Conservation (phyloP, 2,329 filamentous ascomycete genomes). For the Nemania sp. region DNA sequence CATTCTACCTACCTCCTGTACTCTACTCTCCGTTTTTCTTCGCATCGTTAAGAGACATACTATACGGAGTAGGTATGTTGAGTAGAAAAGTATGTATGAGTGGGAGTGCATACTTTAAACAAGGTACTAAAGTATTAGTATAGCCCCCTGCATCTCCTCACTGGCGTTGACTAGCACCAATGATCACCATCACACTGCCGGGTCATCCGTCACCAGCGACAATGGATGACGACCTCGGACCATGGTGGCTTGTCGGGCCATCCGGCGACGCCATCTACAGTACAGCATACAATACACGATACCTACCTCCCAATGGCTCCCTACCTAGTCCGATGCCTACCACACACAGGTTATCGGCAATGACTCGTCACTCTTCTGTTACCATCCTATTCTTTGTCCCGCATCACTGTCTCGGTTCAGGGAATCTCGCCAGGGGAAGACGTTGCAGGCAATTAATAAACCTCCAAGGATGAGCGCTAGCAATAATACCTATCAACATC, state of each 20-base stretch:
- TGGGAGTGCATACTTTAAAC: too few relatives aligned
- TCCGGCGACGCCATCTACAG: slow-evolving; percentile 13
- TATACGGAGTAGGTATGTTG: too few relatives aligned
- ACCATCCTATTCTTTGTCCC: not conserved
- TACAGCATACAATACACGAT: not conserved
- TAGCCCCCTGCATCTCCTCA: not conserved
- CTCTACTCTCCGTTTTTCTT: too few relatives aligned
- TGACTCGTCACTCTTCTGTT: slow-evolving; percentile 37
- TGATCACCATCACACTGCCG: slow-evolving; percentile 31
- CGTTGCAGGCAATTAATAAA: not conserved
- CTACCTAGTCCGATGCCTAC: not conserved
- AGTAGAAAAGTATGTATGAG: too few relatives aligned
- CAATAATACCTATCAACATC: not conserved
- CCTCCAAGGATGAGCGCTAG: not conserved
- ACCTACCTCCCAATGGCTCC: not conserved
- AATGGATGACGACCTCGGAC: slow-evolving; percentile 21
- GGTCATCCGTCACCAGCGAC: slow-evolving; percentile 30
- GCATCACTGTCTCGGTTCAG: slow-evolving; percentile 35
- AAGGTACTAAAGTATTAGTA: not conserved
- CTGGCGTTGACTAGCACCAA: slow-evolving; percentile 15
- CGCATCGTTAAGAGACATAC: too few relatives aligned
- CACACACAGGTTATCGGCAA: slow-evolving; percentile 18
- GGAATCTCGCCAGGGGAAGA: slow-evolving; percentile 22
- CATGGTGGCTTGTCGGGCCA: slow-evolving; percentile 33
- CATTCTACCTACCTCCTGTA: too few relatives aligned